phyloP scores from a whole-genome alignment of 352 stramenopile genomes.

The Globisporangium viniferum region DNA sequence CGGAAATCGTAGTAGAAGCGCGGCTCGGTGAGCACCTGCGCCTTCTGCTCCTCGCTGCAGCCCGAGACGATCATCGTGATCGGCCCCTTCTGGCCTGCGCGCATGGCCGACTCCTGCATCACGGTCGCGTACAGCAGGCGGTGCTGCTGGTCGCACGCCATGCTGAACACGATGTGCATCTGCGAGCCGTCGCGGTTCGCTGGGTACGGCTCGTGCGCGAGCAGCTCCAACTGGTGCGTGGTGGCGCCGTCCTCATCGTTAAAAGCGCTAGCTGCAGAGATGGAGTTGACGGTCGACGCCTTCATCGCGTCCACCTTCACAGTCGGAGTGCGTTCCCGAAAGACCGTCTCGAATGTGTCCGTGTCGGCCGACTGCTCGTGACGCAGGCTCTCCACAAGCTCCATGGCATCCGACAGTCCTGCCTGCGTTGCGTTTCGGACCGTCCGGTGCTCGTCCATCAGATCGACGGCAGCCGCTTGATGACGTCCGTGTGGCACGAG shows the following conservation, averaged over 20 bases:
- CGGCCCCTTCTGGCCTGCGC: conserved; percentile 34
- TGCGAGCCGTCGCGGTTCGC: conserved; percentile 7
- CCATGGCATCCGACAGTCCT: background rate
- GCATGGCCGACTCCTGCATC: conserved; percentile 41
- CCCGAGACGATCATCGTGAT: conserved; percentile 56
- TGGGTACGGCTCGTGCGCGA: conserved; percentile 5
- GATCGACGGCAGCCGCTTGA: background rate
- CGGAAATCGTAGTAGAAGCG: conserved; percentile 56
- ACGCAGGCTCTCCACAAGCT: background rate
- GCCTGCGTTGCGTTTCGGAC: too few species aligned
- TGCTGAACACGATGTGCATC: conserved; percentile 53
- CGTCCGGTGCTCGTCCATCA: background rate
- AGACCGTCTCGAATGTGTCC: background rate
- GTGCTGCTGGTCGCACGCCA: conserved; percentile 39
- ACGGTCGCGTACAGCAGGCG: conserved; percentile 39
- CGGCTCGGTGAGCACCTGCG: conserved; percentile 28
- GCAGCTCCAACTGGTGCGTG: background rate
- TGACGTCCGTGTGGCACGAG: too few species aligned
- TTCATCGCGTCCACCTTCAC: too few species aligned
- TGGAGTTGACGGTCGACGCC: too few species aligned
- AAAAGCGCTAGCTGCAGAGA: too few species aligned
- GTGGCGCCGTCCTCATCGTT: background rate
- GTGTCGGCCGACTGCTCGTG: background rate
- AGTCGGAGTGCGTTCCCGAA: background rate
- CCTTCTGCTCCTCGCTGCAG: conserved; percentile 29